phyloP scores from a whole-genome alignment of 257 asterid genomes.

The Solanum megistacrolobum region DNA sequence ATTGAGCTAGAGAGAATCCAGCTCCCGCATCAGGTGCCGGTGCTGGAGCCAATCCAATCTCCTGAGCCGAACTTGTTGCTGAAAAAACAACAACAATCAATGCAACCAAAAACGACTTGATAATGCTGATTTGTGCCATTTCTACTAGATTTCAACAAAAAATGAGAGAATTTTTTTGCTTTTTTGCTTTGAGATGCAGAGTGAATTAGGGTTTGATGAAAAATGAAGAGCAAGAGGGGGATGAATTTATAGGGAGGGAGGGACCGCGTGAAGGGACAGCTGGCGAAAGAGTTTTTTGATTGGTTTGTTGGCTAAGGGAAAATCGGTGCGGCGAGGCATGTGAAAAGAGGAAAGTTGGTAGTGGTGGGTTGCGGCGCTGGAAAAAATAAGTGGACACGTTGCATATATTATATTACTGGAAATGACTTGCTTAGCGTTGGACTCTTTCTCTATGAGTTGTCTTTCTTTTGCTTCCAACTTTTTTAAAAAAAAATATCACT shows the following conservation, averaged over 20 bases:
- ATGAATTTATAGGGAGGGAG: neutral
- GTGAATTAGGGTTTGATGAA: neutral
- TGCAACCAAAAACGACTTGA: constrained; percentile 5
- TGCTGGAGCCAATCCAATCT: neutral
- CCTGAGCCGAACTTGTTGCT: constrained; percentile 9
- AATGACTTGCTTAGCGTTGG: neutral
- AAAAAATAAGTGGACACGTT: neutral
- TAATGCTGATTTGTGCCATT: constrained; percentile 18
- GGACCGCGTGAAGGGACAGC: neutral
- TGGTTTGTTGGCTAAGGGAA: neutral
- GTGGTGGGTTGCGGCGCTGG: neutral
- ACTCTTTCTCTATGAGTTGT: neutral
- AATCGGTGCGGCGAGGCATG: neutral
- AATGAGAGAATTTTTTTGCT: neutral
- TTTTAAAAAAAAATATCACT: no score
- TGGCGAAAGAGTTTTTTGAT: neutral
- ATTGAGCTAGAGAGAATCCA: constrained; percentile 13
- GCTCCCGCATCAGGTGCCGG: constrained; percentile 27
- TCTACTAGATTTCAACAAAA: neutral
- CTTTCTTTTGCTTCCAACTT: neutral
- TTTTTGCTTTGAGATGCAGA: neutral
- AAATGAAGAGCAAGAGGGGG: accelerated
- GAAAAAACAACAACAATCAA: neutral
- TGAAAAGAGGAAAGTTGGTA: neutral
- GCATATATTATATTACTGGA: neutral